Evolutionary conservation across 306 rosid species (phyloP).

Genomic region (Acacia crassicarpa): DNA sequence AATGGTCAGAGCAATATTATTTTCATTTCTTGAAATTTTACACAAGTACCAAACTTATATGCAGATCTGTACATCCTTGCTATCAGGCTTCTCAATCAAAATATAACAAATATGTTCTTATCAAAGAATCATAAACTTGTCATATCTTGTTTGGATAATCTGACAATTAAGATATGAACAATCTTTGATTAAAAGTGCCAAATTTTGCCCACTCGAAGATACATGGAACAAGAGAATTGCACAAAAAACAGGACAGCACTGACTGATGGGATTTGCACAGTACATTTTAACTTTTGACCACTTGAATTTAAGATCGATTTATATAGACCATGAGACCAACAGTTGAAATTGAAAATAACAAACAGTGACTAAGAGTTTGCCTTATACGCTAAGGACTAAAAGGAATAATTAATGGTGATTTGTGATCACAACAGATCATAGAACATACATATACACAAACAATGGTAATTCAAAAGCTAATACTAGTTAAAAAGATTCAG

Average conservation of each 20-base stretch:
- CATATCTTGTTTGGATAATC: not conserved
- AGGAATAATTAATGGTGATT: not conserved
- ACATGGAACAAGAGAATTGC: not conserved
- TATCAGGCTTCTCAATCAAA: not conserved
- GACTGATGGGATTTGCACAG: not conserved
- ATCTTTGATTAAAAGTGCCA: not conserved
- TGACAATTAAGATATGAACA: not conserved
- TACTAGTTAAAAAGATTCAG: not conserved
- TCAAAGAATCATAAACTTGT: not conserved
- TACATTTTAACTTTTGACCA: not conserved
- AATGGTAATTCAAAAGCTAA: not conserved
- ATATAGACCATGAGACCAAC: not conserved
- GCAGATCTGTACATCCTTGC: not conserved
- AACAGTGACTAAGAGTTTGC: not conserved
- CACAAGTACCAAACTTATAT: too few species aligned
- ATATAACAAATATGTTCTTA: not conserved
- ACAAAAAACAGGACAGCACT: not conserved
- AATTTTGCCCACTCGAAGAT: not conserved
- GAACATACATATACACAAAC: conserved; percentile 3
- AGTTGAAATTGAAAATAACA: not conserved
- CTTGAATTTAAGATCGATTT: not conserved
- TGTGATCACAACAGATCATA: conserved; percentile 1
- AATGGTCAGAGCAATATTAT: not conserved
- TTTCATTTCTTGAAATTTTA: not conserved
- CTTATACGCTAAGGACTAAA: not conserved